These are phyloP conservation scores for Dillenia suffruticosa DNA, from an alignment of 164 flowering plant genomes.

Conservation along the genomic window DNA sequence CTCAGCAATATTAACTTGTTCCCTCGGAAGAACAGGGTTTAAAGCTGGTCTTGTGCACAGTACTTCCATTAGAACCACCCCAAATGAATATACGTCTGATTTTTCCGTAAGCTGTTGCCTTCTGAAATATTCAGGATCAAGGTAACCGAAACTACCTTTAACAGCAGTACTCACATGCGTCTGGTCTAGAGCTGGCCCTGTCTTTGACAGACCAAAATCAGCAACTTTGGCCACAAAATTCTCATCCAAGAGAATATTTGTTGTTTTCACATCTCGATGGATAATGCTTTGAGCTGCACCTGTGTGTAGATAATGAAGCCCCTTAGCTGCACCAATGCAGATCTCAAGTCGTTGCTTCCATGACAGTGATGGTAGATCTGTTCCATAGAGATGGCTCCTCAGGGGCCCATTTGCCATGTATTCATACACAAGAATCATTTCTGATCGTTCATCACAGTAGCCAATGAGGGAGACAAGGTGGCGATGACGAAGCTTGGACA, in stretches of 20 bases:
- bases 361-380: constrained; percentile 70
- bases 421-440: constrained; percentile 90
- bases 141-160: constrained; percentile 92
- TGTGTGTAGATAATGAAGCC: constrained; percentile 95
- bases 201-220: constrained; percentile 91
- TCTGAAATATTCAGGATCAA: constrained; percentile 94
- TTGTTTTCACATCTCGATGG: constrained; percentile 93
- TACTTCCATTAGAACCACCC: constrained; percentile 93
- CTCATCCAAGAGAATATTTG: constrained; percentile 89
- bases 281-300: constrained; percentile 87
- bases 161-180: constrained; percentile 97
- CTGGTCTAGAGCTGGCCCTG: constrained; percentile 87
- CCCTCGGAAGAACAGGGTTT: constrained; percentile 86
- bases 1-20: constrained; percentile 91
- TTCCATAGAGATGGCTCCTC: constrained; percentile 85
- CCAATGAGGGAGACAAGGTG: constrained; percentile 97
- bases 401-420: constrained; percentile 97
- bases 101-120: constrained; percentile 90
- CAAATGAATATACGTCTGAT: constrained; percentile 94
- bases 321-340: constrained; percentile 94
- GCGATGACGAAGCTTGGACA: constrained; percentile 92
- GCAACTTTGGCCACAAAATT: constrained; percentile 90
- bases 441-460: constrained; percentile 86
- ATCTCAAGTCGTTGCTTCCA: constrained; percentile 95
- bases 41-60: constrained; percentile 86